phyloP scores from a whole-genome alignment of 495 filamentous ascomycete genomes.

The Aspergillus nidulans region DNA sequence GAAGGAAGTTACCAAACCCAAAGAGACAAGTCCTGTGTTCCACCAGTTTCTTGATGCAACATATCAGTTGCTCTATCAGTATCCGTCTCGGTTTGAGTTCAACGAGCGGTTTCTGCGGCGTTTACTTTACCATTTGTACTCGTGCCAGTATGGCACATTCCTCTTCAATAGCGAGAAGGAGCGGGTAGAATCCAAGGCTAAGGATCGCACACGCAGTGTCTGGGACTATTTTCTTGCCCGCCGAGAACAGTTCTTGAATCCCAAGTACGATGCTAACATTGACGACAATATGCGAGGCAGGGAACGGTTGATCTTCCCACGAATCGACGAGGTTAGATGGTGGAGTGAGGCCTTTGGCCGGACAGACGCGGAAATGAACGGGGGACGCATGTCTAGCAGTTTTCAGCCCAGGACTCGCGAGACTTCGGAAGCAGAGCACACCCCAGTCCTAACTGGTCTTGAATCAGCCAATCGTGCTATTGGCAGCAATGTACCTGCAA shows the following conservation, averaged over 20 bases:
- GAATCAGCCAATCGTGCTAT: conserved; percentile 40
- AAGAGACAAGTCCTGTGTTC: conserved; percentile 93
- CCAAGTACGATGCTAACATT: conserved; percentile 67
- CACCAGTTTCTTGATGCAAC: conserved; percentile 97
- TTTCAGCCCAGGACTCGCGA: conserved; percentile 15
- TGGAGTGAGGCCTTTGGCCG: conserved; percentile 88
- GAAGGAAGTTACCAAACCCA: conserved; percentile 59
- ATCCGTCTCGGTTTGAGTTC: conserved; percentile 92
- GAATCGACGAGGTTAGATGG: conserved; percentile 67
- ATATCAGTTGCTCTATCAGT: conserved; percentile 82
- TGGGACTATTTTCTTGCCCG: conserved; percentile 93
- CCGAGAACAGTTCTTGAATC: conserved; percentile 73
- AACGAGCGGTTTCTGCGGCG: conserved; percentile 92
- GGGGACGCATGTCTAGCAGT: conserved; percentile 32
- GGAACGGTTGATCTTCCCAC: conserved; percentile 82
- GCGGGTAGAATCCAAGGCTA: conserved; percentile 66
- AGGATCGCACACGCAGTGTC: conserved; percentile 75
- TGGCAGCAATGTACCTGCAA: conserved; percentile 23
- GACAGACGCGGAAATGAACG: conserved; percentile 90
- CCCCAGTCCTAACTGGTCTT: conserved; percentile 43
- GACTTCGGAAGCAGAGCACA: conserved; percentile 15
- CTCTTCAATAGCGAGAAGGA: conserved; percentile 93
- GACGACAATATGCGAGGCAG: conserved; percentile 73
- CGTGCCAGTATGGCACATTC: conserved; percentile 96
- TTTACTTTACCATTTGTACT: conserved; percentile 89